Evolutionary conservation across 2,329 filamentous ascomycete genomes (phyloP).

Genomic region (Aspergillus texensis): DNA sequence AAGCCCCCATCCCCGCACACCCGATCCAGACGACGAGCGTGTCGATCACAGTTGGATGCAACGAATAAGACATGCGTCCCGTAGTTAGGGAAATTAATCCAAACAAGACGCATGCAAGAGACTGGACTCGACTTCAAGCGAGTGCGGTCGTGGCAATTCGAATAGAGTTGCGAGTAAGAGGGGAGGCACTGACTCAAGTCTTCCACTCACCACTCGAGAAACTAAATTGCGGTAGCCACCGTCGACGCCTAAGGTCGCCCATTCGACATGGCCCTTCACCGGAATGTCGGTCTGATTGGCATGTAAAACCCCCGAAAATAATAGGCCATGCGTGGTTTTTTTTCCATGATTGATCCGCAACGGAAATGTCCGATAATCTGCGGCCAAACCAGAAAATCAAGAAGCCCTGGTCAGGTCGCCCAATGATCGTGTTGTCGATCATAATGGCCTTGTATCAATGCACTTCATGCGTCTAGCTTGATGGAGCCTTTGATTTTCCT

Average conservation of each 20-base stretch:
- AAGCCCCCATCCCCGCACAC: slow-evolving; percentile 24
- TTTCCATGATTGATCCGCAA: slow-evolving; percentile 32
- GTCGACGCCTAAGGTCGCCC: slow-evolving; percentile 28
- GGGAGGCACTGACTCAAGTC: neutral
- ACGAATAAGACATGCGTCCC: slow-evolving; percentile 7
- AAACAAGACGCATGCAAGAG: slow-evolving; percentile 8
- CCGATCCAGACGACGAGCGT: slow-evolving; percentile 27
- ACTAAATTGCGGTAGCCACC: slow-evolving; percentile 18
- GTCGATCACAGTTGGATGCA: slow-evolving; percentile 27
- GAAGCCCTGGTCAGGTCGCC: neutral
- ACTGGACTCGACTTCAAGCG: neutral
- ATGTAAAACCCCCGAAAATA: slow-evolving; percentile 32
- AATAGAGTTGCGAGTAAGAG: slow-evolving; percentile 3
- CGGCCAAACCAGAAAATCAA: neutral
- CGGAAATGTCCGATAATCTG: slow-evolving; percentile 33
- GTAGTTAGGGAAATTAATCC: neutral
- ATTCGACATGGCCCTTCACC: slow-evolving; percentile 8
- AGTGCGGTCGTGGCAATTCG: slow-evolving; percentile 12
- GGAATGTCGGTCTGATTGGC: slow-evolving; percentile 28
- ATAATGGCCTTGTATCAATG: slow-evolving; percentile 4
- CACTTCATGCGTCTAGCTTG: neutral
- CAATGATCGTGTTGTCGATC: slow-evolving; percentile 5
- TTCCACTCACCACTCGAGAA: neutral
- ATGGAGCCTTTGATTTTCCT: neutral
- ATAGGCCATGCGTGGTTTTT: slow-evolving; percentile 18